These are phyloP conservation scores for Wickerhamia fluorescens DNA, from an alignment of 805 yeast genomes.

Conservation along the genomic window DNA sequence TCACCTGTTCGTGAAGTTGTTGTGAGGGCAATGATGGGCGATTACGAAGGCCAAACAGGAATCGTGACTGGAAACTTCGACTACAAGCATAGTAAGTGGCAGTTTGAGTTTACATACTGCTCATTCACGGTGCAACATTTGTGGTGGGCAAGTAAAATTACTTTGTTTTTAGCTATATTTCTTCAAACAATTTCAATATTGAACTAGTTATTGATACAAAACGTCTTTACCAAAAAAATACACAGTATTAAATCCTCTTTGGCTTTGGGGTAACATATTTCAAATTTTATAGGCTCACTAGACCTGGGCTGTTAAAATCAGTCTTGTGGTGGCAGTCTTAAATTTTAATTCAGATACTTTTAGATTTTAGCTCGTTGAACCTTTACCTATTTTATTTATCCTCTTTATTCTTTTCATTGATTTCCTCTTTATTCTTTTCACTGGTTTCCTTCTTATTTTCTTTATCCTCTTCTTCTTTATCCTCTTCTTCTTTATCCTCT, in stretches of 20 bases:
- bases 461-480: slow-evolving; percentile 3
- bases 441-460: slow-evolving; percentile 3
- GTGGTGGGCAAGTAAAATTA: slow-evolving; percentile 87
- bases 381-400: too few species aligned
- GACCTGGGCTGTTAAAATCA: too few species aligned
- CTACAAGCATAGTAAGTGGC: slow-evolving; percentile 39
- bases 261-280: too few species aligned
- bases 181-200: slow-evolving; percentile 19
- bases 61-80: slow-evolving; percentile 69
- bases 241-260: too few species aligned
- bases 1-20: slow-evolving; percentile 66
- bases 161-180: slow-evolving; percentile 24
- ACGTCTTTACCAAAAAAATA: not conserved
- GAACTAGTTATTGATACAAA: not conserved
- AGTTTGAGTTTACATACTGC: slow-evolving; percentile 66
- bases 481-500: slow-evolving; percentile 1
- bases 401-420: too few species aligned
- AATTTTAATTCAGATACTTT: too few species aligned
- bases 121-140: slow-evolving; percentile 82
- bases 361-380: too few species aligned
- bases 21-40: slow-evolving; percentile 95
- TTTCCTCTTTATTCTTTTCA: slow-evolving; percentile 3
- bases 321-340: too few species aligned
- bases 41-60: slow-evolving; percentile 85
- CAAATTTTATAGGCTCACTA: too few species aligned